These are phyloP conservation scores for Logfia minima DNA, from an alignment of 129 eudicot species.

Conservation along the genomic window DNA sequence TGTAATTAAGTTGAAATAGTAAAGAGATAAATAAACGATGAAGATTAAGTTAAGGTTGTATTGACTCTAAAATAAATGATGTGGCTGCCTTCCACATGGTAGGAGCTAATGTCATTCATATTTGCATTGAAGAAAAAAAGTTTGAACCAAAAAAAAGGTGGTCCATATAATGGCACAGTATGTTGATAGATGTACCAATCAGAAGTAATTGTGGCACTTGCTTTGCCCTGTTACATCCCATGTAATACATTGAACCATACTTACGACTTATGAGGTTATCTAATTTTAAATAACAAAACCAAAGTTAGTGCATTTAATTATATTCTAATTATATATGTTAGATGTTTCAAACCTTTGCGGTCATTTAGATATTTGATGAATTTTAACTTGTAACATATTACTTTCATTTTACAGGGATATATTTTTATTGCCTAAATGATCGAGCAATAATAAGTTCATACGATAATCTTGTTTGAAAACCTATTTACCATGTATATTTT, in stretches of 20 bases:
- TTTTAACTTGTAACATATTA: not conserved
- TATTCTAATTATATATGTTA: not conserved
- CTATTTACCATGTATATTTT: not conserved
- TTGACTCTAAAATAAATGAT: conserved; percentile 27
- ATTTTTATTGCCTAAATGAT: not conserved
- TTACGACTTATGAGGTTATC: not conserved
- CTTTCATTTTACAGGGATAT: not conserved
- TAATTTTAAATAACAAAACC: not conserved
- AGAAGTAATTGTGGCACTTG: conserved; percentile 15
- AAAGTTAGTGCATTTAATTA: not conserved
- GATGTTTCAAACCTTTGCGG: no score
- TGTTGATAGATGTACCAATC: conserved; percentile 23
- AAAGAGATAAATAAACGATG: not conserved
- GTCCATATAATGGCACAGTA: conserved; percentile 16
- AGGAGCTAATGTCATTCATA: conserved; percentile 31
- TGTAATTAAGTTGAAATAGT: not conserved
- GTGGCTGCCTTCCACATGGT: conserved; percentile 35
- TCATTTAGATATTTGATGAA: not conserved
- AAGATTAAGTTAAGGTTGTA: conserved; percentile 10
- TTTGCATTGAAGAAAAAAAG: conserved; percentile 20
- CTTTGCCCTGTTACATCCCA: conserved; percentile 20
- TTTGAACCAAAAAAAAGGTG: not conserved
- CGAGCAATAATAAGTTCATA: no score
- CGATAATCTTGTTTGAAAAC: no score
- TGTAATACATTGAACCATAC: not conserved